Evolutionary conservation across 192 early-diverging fungal genomes (phyloP), one percentile per base, ranked within the genome.

Genomic region (Piromyces finnis): DNA sequence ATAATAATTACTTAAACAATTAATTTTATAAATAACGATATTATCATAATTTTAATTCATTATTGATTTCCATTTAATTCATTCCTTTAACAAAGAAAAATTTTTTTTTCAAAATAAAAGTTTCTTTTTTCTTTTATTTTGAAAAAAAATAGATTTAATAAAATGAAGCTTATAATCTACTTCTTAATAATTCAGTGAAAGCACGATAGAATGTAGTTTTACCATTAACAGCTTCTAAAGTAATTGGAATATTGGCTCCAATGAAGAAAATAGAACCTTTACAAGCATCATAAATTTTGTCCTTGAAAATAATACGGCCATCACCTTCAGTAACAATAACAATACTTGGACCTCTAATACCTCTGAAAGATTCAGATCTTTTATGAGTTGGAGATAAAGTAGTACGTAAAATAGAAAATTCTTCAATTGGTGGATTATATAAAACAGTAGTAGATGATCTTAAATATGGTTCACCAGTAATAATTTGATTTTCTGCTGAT

Each of bases 381-480:
- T 81, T 82, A 7, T 83, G 82, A 11, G 82, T 80, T 51, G 17
- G 15, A 3, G 80, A 79, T 27, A 96, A 83, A 0, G 59, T 82
- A 0, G 94, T 95, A 29, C 89, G 82, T 18, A 93, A 83, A 77
- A 99, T 94, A 9, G 93, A 88, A 82, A 99, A 99, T 84, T 99
- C 97, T 17, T 94, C 93, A 81, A 99, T 97, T 15, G 97, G 97
- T 30, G 97, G 97, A 85, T 97, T 94, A 85, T 99, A 99, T 29
- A 96, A 83, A 6, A 88, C 68, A 28, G 92, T 90, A 28, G 85
- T 84, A n/a, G 81, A 77, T 0, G 85, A 82, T 26, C 78, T 85
- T 22, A 86, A 81, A 82, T 89, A 88, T 28, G 84, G 80, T 9
- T 85, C 88, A 0, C 94, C 93, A 15, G 84, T 85, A 79, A 98